Percentiles rank a stretch among this genome's conserved stretches.
These are phyloP conservation scores for Paracoccidioides lutzii DNA, from an alignment of 2,329 filamentous ascomycete genomes.

Conservation along the genomic window DNA sequence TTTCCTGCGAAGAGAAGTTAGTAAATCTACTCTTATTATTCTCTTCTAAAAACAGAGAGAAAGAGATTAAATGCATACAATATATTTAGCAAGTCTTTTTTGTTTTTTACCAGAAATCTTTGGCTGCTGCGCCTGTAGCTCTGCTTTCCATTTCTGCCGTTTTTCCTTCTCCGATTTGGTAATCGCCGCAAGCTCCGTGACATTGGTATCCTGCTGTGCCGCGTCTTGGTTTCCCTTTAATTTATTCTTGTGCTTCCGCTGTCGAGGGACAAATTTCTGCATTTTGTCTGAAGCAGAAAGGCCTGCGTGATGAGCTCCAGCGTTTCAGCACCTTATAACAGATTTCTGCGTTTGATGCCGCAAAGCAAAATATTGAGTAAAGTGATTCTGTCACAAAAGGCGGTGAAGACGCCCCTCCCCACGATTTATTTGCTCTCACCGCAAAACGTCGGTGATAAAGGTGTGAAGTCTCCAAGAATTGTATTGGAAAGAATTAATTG, in stretches of 20 bases:
- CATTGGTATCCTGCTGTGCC: constrained; percentile 35
- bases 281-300: constrained; percentile 16
- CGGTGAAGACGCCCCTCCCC: constrained; percentile 7
- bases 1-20: constrained; percentile 43
- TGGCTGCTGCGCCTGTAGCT: constrained; percentile 41
- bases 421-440: not conserved
- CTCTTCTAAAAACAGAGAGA: not conserved
- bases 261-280: constrained; percentile 41
- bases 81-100: constrained; percentile 56
- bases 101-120: constrained; percentile 52
- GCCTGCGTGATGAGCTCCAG: not conserved
- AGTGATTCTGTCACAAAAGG: constrained; percentile 11
- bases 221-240: constrained; percentile 7
- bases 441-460: not conserved
- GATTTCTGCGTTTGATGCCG: not conserved
- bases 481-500: not conserved
- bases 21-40: not conserved
- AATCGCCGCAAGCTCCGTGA: constrained; percentile 28
- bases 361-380: not conserved
- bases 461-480: not conserved
- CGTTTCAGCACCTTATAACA: not conserved
- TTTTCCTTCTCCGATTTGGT: constrained; percentile 42
- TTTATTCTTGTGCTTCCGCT: constrained; percentile 44
- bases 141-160: constrained; percentile 39
- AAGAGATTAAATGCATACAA: constrained; percentile 32